Evolutionary conservation across 805 yeast genomes (phyloP).

Genomic region (Saccharomyces cerevisiae): DNA sequence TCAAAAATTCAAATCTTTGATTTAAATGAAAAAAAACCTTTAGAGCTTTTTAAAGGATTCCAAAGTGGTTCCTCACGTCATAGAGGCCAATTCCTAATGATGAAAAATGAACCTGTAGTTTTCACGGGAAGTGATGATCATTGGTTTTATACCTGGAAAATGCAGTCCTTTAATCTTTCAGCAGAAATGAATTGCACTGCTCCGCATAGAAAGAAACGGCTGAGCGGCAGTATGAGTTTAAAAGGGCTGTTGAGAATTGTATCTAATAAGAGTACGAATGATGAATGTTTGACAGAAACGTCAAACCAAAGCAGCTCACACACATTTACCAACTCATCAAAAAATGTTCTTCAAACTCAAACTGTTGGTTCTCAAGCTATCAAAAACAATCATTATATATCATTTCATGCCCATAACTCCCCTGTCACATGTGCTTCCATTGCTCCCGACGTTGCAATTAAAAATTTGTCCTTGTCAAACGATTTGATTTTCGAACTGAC

Average conservation of each 20-base stretch:
- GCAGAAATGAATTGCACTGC: slow-evolving; percentile 9
- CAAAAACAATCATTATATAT: neutral
- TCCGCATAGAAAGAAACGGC: neutral
- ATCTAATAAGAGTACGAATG: slow-evolving; percentile 6
- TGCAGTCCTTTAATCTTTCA: slow-evolving; percentile 22
- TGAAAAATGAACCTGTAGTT: slow-evolving; percentile 33
- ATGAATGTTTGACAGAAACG: slow-evolving; percentile 3
- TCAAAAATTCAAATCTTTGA: slow-evolving; percentile 65
- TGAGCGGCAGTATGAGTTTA: neutral
- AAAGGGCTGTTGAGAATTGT: slow-evolving; percentile 15
- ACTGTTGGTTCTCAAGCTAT: neutral
- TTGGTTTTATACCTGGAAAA: slow-evolving; percentile 76
- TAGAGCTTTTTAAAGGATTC: slow-evolving; percentile 65
- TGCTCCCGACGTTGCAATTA: neutral
- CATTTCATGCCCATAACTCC: neutral
- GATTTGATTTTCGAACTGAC: neutral
- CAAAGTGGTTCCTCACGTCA: slow-evolving; percentile 66
- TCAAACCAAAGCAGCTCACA: neutral
- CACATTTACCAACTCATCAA: neutral
- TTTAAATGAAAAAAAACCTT: slow-evolving; percentile 42
- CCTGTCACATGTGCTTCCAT: neutral
- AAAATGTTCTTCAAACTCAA: neutral
- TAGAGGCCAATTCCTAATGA: slow-evolving; percentile 37
- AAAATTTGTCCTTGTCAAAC: neutral
- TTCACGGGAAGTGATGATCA: slow-evolving; percentile 84